Conservation (phyloP, 129 eudicot genomes). For the Mikania micrantha region DNA sequence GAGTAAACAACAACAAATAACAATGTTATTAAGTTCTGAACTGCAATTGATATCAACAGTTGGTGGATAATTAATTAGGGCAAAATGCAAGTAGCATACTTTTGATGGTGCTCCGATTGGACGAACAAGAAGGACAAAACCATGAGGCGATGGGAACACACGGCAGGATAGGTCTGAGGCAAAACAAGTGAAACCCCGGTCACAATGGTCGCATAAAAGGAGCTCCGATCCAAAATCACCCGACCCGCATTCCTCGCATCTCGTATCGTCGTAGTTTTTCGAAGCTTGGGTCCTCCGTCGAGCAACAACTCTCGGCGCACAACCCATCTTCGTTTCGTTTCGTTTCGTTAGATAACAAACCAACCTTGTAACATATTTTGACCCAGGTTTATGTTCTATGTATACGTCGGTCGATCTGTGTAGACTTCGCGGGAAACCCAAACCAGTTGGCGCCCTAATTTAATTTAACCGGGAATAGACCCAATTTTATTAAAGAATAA, state of each 20-base stretch:
- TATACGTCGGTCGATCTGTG: too few species aligned
- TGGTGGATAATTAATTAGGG: too few species aligned
- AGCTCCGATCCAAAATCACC: slow-evolving; percentile 58
- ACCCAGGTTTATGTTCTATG: too few species aligned
- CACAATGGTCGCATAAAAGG: slow-evolving; percentile 79
- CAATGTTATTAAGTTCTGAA: background rate
- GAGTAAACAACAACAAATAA: too few species aligned
- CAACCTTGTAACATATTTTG: too few species aligned
- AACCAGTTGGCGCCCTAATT: too few species aligned
- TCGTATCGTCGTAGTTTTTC: slow-evolving; percentile 33
- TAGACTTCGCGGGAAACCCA: too few species aligned
- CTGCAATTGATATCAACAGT: background rate
- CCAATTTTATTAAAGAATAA: too few species aligned
- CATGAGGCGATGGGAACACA: slow-evolving; percentile 65
- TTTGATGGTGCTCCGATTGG: slow-evolving; percentile 24
- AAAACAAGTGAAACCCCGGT: slow-evolving; percentile 76
- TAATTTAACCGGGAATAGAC: too few species aligned
- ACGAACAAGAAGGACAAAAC: slow-evolving; percentile 65
- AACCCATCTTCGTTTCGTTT: too few species aligned
- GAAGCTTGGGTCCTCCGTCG: slow-evolving; percentile 67
- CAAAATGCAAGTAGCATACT: slow-evolving; percentile 27
- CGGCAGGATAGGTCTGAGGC: slow-evolving; percentile 65
- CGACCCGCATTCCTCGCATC: slow-evolving; percentile 84
- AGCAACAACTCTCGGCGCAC: slow-evolving; percentile 18
- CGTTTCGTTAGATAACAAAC: too few species aligned